Conservation (phyloP, 1,284 basidiomycete species). For the Marasmius fiardii region DNA sequence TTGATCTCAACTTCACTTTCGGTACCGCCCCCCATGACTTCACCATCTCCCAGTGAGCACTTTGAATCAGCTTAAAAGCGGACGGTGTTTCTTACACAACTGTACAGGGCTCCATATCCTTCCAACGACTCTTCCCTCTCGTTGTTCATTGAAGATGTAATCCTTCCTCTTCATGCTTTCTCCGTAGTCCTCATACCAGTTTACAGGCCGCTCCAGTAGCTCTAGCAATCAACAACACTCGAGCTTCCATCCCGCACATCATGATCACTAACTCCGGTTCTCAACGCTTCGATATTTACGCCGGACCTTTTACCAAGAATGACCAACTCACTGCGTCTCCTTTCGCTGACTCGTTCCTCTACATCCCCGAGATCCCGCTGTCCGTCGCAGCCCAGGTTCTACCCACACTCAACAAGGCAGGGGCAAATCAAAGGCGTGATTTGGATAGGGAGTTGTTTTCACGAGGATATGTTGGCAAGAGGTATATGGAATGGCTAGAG, state of each 20-base stretch:
- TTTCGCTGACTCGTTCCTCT: slow-evolving; percentile 59
- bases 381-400: slow-evolving; percentile 51
- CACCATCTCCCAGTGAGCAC: slow-evolving; percentile 52
- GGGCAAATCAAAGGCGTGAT: slow-evolving; percentile 32
- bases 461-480: slow-evolving; percentile 47
- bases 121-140: slow-evolving; percentile 62
- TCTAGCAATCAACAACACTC: slow-evolving; percentile 57
- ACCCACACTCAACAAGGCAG: slow-evolving; percentile 48
- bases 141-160: slow-evolving; percentile 56
- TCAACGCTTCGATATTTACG: slow-evolving; percentile 72
- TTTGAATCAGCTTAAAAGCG: neutral
- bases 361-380: slow-evolving; percentile 49
- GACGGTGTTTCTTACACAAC: neutral
- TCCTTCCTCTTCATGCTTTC: slow-evolving; percentile 16
- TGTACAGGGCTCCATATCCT: slow-evolving; percentile 54
- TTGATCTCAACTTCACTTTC: slow-evolving; percentile 51
- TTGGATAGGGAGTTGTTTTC: slow-evolving; percentile 40
- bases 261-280: slow-evolving; percentile 74
- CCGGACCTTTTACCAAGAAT: slow-evolving; percentile 73
- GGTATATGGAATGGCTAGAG: slow-evolving; percentile 52
- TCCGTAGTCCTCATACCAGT: neutral
- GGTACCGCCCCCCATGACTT: slow-evolving; percentile 76
- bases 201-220: slow-evolving; percentile 46
- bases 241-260: slow-evolving; percentile 57
- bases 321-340: slow-evolving; percentile 77